Percentiles rank a stretch among this genome's conserved stretches.
These are phyloP conservation scores for Fusarium fujikuroi DNA, from an alignment of 2,329 filamentous ascomycete genomes.

Conservation along the genomic window DNA sequence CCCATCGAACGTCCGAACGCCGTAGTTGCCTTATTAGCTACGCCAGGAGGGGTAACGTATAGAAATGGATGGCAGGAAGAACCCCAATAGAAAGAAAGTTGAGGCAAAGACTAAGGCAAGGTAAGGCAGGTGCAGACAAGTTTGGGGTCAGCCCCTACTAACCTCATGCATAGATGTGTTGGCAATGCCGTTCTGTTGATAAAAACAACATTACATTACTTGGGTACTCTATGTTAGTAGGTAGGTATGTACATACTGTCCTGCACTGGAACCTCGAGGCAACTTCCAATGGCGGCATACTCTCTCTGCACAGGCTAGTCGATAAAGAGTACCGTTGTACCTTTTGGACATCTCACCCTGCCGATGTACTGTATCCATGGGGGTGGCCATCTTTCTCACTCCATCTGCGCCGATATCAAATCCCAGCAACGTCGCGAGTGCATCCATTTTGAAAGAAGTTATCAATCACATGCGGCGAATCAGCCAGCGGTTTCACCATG, in stretches of 20 bases:
- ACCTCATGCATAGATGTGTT: slow-evolving; percentile 81
- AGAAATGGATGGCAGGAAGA: slow-evolving; percentile 28
- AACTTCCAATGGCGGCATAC: slow-evolving; percentile 36
- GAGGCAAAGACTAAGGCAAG: slow-evolving; percentile 40
- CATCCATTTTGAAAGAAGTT: neutral
- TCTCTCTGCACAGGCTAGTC: slow-evolving; percentile 30
- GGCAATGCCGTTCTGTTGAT: slow-evolving; percentile 70
- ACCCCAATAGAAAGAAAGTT: slow-evolving; percentile 38
- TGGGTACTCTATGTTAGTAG: neutral
- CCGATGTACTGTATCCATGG: neutral
- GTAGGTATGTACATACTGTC: slow-evolving; percentile 42
- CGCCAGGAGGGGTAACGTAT: slow-evolving; percentile 19
- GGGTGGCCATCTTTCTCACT: slow-evolving; percentile 19
- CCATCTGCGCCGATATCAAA: slow-evolving; percentile 13
- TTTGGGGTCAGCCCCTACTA: slow-evolving; percentile 49
- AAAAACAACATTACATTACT: slow-evolving; percentile 49
- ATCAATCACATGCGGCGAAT: slow-evolving; percentile 1
- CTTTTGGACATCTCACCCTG: slow-evolving; percentile 14
- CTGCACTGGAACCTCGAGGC: slow-evolving; percentile 33
- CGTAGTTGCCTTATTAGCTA: slow-evolving; percentile 24
- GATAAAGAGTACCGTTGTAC: slow-evolving; percentile 35
- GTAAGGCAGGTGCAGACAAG: slow-evolving; percentile 36
- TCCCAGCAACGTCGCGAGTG: neutral
- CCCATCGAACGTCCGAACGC: slow-evolving; percentile 16
- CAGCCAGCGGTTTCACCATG: neutral